These are phyloP conservation scores for Tricholoma saponaceum DNA, from an alignment of 768 basidiomycete species.

Conservation along the genomic window DNA sequence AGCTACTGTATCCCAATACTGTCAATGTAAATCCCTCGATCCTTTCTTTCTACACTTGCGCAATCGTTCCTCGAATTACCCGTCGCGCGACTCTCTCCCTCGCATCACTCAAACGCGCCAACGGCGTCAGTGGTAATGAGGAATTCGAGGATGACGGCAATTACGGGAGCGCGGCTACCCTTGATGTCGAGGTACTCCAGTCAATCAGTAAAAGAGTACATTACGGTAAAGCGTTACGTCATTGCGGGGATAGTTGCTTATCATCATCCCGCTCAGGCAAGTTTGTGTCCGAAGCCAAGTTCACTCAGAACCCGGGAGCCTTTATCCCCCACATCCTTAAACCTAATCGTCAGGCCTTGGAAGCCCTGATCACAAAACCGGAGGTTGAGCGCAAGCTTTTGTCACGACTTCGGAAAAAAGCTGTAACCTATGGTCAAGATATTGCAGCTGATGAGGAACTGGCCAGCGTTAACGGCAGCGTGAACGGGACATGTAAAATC, in stretches of 20 bases:
- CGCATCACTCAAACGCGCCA: slow-evolving; percentile 59
- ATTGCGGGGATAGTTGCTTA: background rate
- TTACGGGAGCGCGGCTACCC: slow-evolving; percentile 91
- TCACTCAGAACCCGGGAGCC: slow-evolving; percentile 74
- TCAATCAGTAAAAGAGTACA: slow-evolving; percentile 98
- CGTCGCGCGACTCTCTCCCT: slow-evolving; percentile 63
- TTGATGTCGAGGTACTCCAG: slow-evolving; percentile 96
- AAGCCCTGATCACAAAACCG: slow-evolving; percentile 92
- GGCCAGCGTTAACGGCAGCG: slow-evolving; percentile 28
- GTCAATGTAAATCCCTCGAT: slow-evolving; percentile 89
- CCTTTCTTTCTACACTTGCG: slow-evolving; percentile 80
- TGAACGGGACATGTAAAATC: slow-evolving; percentile 56
- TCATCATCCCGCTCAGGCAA: slow-evolving; percentile 60
- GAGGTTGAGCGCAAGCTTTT: slow-evolving; percentile 89
- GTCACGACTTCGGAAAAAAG: slow-evolving; percentile 81
- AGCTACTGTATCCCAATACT: slow-evolving; percentile 72
- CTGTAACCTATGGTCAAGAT: slow-evolving; percentile 75
- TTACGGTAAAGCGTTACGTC: slow-evolving; percentile 58
- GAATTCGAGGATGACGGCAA: slow-evolving; percentile 94
- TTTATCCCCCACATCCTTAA: slow-evolving; percentile 91
- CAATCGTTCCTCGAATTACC: slow-evolving; percentile 89
- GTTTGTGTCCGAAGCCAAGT: slow-evolving; percentile 98
- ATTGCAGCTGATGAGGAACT: slow-evolving; percentile 54
- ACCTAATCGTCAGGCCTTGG: slow-evolving; percentile 74
- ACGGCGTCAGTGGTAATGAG: slow-evolving; percentile 60